phyloP scores from a whole-genome alignment of 768 basidiomycete species.

The Daedaleopsis nitida region DNA sequence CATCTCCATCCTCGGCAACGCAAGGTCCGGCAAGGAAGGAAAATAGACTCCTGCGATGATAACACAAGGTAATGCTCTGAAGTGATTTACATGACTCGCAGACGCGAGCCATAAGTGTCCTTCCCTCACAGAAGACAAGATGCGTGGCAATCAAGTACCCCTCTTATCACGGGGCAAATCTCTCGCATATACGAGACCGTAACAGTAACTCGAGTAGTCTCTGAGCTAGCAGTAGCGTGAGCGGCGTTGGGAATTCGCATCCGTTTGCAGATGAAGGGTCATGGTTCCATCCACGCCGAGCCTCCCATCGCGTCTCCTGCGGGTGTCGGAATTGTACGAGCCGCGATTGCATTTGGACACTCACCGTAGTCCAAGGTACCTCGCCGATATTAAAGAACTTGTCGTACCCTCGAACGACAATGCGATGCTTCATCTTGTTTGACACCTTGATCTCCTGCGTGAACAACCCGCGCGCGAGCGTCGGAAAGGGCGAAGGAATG shows the following conservation, averaged over 20 bases:
- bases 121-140: too few species aligned
- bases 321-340: background rate
- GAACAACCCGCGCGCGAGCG: constrained; percentile 91
- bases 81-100: too few species aligned
- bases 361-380: constrained; percentile 90
- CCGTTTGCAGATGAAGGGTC: too few species aligned
- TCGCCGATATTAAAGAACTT: constrained; percentile 99
- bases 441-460: constrained; percentile 49
- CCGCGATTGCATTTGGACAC: constrained; percentile 28
- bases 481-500: constrained; percentile 89
- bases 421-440: constrained; percentile 46
- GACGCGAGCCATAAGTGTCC: too few species aligned
- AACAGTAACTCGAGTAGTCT: too few species aligned
- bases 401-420: constrained; percentile 92
- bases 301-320: background rate
- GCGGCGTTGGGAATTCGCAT: too few species aligned
- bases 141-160: too few species aligned
- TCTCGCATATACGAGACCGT: too few species aligned
- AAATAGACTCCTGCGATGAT: background rate
- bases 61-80: too few species aligned
- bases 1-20: background rate
- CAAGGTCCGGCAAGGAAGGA: background rate
- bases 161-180: too few species aligned
- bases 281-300: too few species aligned
- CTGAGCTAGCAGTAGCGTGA: too few species aligned